phyloP scores from a whole-genome alignment of 306 rosid species.

The Vigna angularis region DNA sequence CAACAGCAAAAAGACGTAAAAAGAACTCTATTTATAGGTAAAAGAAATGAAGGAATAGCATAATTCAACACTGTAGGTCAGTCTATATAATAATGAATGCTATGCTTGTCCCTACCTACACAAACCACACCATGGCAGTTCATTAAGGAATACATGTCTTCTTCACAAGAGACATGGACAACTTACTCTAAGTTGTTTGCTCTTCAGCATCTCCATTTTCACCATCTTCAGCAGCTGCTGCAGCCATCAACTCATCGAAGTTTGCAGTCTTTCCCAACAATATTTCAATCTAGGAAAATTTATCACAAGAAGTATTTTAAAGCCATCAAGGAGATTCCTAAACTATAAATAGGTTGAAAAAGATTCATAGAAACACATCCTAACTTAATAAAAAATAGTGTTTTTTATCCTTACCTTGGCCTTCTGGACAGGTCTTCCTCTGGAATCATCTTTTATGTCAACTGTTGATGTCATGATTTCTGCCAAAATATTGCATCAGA shows the following conservation, averaged over 20 bases:
- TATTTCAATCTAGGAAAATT: constrained; percentile 69
- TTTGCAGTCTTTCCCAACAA: constrained; percentile 72
- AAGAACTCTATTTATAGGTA: constrained; percentile 35
- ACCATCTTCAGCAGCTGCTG: constrained; percentile 61
- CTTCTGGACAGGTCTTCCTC: constrained; percentile 76
- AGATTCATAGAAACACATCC: background rate
- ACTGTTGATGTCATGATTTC: constrained; percentile 75
- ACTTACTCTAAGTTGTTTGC: constrained; percentile 46
- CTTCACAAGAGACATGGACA: constrained; percentile 27
- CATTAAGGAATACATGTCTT: constrained; percentile 40
- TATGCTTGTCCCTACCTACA: constrained; percentile 31
- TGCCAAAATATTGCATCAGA: constrained; percentile 38
- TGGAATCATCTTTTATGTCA: constrained; percentile 72
- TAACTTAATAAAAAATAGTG: background rate
- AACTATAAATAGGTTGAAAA: background rate
- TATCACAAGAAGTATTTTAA: constrained; percentile 16
- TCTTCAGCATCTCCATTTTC: constrained; percentile 63
- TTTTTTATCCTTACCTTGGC: constrained; percentile 63
- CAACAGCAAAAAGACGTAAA: background rate
- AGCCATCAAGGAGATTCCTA: constrained; percentile 26
- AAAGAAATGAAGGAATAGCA: constrained; percentile 40
- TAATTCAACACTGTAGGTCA: constrained; percentile 37
- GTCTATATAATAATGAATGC: constrained; percentile 26
- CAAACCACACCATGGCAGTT: constrained; percentile 38
- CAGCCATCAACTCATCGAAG: constrained; percentile 82